Evolutionary conservation across 192 early-diverging fungal genomes (phyloP).

Genomic region (Coemansia sp.): DNA sequence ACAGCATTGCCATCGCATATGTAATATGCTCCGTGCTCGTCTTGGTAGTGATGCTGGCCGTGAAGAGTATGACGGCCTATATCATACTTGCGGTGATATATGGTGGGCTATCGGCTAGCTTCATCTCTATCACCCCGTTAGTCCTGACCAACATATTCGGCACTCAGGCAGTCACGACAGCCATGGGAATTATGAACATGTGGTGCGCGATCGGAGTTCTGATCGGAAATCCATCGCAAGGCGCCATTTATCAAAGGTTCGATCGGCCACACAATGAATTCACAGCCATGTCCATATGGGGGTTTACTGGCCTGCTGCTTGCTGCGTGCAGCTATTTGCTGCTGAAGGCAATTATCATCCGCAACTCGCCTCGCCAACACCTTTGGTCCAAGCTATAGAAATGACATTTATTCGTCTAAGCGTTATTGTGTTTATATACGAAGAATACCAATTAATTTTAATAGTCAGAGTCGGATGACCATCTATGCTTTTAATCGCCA

Average conservation of each 20-base stretch:
- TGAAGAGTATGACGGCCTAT: slow-evolving; percentile 44
- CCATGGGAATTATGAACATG: slow-evolving; percentile 46
- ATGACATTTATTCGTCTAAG: not conserved
- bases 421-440: not conserved
- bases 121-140: slow-evolving; percentile 40
- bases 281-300: slow-evolving; percentile 38
- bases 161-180: slow-evolving; percentile 33
- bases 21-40: slow-evolving; percentile 34
- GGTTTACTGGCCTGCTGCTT: slow-evolving; percentile 25
- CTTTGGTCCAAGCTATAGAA: slow-evolving; percentile 33
- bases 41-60: slow-evolving; percentile 33
- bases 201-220: slow-evolving; percentile 46
- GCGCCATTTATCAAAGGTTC: slow-evolving; percentile 44
- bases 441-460: not conserved
- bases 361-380: not conserved
- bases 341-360: slow-evolving; percentile 25
- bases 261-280: slow-evolving; percentile 38
- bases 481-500: not conserved
- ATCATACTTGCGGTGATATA: slow-evolving; percentile 36
- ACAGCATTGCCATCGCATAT: slow-evolving; percentile 37
- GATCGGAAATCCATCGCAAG: slow-evolving; percentile 47
- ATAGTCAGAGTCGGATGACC: not conserved
- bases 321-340: slow-evolving; percentile 32
- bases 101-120: slow-evolving; percentile 39
- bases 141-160: slow-evolving; percentile 41